Evolutionary conservation across 768 basidiomycete species (phyloP), one percentile per base, ranked within the genome.

Genomic region (Tulasnella sp.): DNA sequence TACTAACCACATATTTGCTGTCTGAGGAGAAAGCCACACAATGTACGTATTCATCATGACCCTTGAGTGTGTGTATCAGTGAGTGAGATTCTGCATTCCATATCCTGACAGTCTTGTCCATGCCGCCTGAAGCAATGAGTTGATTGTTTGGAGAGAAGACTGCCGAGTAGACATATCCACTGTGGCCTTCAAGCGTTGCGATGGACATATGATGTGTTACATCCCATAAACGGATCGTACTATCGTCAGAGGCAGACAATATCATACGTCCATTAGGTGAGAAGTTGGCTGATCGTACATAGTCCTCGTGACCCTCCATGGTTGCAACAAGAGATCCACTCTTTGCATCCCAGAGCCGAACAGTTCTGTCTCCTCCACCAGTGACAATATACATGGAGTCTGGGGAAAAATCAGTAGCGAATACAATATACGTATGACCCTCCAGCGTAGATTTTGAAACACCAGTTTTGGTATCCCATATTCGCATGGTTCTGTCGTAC

Each of bases 211-310:
- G 19, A 3, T 53, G 43, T 39, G 10, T 49, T 20, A 4, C 13
- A 4, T 98, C 93, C 95, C 93, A 99, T 4, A 99, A 75, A 53
- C 81, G 81, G 64, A 98, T 88, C 3, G 83, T 81, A 25, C 84
- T 85, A 63, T 98, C 95, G 63, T 98, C 95, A 6, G 89, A 91
- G 3, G 89, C 89, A 6, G 90, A 93, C 69, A 99, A 95, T 24
- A 99, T 73, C 84, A 96, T 90, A n/a, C n/a, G n/a, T n/a, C n/a
- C n/a, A n/a, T n/a, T n/a, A n/a, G n/a, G n/a, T n/a, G n/a, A n/a
- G n/a, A n/a, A n/a, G n/a, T n/a, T n/a, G n/a, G n/a, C n/a, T n/a
- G n/a, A n/a, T n/a, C 35, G 67, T 66, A 45, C 25, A 22, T 5
- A 4, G 8, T n/a, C 19, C 5, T 12, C n/a, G n/a, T 45, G 43